These are phyloP conservation scores for Raphidocelis subcapitata DNA, from an alignment of 139 green algal species.

Conservation along the genomic window DNA sequence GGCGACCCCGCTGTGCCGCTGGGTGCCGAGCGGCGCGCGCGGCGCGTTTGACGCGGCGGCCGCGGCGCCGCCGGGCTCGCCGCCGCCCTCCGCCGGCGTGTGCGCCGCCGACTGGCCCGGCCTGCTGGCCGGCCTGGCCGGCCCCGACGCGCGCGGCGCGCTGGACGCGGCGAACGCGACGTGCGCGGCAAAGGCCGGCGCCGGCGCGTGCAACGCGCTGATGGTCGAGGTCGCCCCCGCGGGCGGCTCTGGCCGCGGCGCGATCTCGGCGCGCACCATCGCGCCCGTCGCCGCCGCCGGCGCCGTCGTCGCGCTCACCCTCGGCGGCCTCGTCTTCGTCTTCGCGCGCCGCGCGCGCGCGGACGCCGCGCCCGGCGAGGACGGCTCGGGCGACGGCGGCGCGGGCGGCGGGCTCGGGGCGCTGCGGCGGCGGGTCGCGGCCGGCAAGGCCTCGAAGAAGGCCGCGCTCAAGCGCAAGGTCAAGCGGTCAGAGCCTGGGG, in stretches of 20 bases:
- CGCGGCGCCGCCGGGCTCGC: not conserved
- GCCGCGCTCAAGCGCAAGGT: not conserved
- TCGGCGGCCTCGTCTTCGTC: too few relatives aligned
- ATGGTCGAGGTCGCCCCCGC: too few relatives aligned
- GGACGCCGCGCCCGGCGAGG: too few relatives aligned
- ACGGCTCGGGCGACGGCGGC: not conserved
- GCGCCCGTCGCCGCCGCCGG: too few relatives aligned
- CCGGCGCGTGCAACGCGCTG: too few relatives aligned
- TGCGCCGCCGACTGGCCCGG: slow-evolving; percentile 18
- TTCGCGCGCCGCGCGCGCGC: too few relatives aligned
- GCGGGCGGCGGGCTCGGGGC: not conserved
- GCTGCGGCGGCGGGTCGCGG: not conserved
- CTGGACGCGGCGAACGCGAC: too few relatives aligned
- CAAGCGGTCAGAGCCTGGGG: slow-evolving; percentile 21
- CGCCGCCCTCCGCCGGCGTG: not conserved
- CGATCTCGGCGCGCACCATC: too few relatives aligned
- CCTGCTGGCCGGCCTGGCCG: not conserved
- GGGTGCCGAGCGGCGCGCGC: not conserved
- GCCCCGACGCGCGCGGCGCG: too few relatives aligned
- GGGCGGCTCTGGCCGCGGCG: too few relatives aligned
- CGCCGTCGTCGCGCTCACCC: too few relatives aligned
- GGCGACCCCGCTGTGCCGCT: slow-evolving; percentile 4
- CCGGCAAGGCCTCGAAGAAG: not conserved
- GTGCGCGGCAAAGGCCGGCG: too few relatives aligned
- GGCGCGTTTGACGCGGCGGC: not conserved